These are phyloP conservation scores for Populus alba DNA, from an alignment of 345 rosid genomes.

Conservation along the genomic window DNA sequence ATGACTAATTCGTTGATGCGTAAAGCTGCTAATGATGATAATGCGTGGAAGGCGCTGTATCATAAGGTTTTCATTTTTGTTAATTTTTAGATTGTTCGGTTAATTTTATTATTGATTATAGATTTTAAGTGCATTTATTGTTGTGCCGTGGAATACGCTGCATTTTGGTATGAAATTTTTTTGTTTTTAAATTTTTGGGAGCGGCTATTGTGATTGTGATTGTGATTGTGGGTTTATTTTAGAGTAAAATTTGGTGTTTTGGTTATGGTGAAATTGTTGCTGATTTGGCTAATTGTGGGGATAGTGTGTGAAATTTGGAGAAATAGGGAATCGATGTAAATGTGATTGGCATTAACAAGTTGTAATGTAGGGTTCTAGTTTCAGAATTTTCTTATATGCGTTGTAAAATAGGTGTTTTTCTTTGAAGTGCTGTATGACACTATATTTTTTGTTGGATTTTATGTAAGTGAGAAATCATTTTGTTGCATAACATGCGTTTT, in stretches of 20 bases:
- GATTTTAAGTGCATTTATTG: neutral
- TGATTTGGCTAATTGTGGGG: neutral
- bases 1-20: slow-evolving; percentile 99
- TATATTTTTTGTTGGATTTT: neutral
- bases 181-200: no score
- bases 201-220: no score
- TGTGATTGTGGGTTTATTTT: neutral
- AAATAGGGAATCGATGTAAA: neutral
- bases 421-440: neutral
- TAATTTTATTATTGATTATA: neutral
- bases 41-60: slow-evolving; percentile 96
- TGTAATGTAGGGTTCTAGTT: neutral
- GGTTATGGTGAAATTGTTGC: neutral
- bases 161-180: neutral
- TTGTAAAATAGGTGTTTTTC: neutral
- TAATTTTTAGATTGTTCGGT: neutral
- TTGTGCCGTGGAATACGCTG: neutral
- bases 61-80: slow-evolving; percentile 54
- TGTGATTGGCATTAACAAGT: neutral
- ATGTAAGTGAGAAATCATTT: neutral
- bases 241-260: neutral
- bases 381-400: neutral
- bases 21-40: slow-evolving; percentile 96
- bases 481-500: neutral
- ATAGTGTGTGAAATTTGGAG: neutral